Evolutionary conservation across 169 alveolate species (phyloP).

Genomic region (Plasmodium knowlesi): DNA sequence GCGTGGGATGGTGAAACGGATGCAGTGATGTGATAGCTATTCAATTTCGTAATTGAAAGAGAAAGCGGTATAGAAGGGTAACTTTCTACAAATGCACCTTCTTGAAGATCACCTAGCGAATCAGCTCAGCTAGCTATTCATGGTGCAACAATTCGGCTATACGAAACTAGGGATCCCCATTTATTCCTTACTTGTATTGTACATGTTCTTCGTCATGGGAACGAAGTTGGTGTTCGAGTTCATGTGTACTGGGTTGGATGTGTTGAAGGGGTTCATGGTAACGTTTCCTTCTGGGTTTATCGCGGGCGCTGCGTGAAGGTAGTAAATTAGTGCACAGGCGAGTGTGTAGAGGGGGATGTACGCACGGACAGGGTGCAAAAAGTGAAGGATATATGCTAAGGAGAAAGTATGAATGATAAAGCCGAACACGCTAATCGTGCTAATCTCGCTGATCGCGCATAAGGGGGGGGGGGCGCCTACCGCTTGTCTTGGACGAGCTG

Average conservation of each 20-base stretch:
- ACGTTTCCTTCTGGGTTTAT: conserved; percentile 6
- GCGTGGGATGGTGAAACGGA: not conserved
- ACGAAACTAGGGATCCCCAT: not conserved
- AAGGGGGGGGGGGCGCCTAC: not conserved
- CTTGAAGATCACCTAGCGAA: not conserved
- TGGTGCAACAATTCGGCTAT: not conserved
- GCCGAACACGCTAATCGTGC: not conserved
- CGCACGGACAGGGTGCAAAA: not conserved
- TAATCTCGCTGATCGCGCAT: not conserved
- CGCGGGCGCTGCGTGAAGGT: not conserved
- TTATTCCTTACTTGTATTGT: conserved; percentile 22
- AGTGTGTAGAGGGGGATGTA: not conserved
- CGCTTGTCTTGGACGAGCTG: conserved; percentile 24
- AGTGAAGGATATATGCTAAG: not conserved
- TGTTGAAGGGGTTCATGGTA: conserved; percentile 61
- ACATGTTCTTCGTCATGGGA: conserved; percentile 42
- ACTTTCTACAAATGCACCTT: not conserved
- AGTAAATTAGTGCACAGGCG: not conserved
- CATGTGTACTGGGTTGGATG: conserved; percentile 21
- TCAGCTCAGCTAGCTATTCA: not conserved
- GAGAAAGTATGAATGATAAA: not conserved
- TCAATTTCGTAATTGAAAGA: not conserved
- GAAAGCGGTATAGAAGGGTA: not conserved
- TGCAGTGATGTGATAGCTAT: not conserved
- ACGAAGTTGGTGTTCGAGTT: conserved; percentile 5